A percentile compares a stretch with the other conserved stretches of the same genome.
Conservation (phyloP, 176 grass and related monocot species). For the Musa itinerans region DNA sequence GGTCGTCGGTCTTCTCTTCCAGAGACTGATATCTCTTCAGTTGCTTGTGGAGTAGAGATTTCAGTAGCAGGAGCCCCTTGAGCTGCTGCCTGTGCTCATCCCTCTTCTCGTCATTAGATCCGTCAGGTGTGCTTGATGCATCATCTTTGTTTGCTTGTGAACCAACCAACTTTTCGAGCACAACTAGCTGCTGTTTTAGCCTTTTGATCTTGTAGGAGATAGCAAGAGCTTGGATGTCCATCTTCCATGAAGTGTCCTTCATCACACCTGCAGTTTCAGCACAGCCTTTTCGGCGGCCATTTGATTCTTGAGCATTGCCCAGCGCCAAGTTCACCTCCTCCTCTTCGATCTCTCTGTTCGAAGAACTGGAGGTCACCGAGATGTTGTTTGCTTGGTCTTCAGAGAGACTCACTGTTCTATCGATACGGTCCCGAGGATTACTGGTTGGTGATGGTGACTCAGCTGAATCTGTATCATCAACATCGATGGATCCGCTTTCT, state of each 20-base stretch:
- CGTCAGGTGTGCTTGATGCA: background rate
- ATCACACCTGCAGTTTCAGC: background rate
- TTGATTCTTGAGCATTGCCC: slow-evolving; percentile 8
- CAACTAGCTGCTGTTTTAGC: slow-evolving; percentile 61
- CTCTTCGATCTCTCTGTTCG: slow-evolving; percentile 43
- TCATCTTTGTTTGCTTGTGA: slow-evolving; percentile 19
- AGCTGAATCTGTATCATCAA: background rate
- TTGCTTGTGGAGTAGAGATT: slow-evolving; percentile 61
- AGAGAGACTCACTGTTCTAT: background rate
- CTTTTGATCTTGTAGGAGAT: slow-evolving; percentile 97
- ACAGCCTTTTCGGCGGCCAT: slow-evolving; percentile 21
- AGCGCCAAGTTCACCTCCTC: slow-evolving; percentile 41
- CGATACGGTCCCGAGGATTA: background rate
- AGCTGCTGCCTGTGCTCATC: slow-evolving; percentile 21
- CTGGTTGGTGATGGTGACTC: background rate
- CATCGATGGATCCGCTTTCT: background rate
- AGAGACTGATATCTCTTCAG: slow-evolving; percentile 72
- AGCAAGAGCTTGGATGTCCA: slow-evolving; percentile 65
- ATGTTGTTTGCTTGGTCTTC: background rate
- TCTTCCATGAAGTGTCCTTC: slow-evolving; percentile 41
- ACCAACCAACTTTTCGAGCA: slow-evolving; percentile 43
- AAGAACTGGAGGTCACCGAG: background rate
- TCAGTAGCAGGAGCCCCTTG: slow-evolving; percentile 37
- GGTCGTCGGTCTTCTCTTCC: slow-evolving; percentile 65
- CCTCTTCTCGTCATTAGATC: background rate